phyloP scores from a whole-genome alignment of 2,329 filamentous ascomycete genomes.

The Penicillium sclerotigenum region DNA sequence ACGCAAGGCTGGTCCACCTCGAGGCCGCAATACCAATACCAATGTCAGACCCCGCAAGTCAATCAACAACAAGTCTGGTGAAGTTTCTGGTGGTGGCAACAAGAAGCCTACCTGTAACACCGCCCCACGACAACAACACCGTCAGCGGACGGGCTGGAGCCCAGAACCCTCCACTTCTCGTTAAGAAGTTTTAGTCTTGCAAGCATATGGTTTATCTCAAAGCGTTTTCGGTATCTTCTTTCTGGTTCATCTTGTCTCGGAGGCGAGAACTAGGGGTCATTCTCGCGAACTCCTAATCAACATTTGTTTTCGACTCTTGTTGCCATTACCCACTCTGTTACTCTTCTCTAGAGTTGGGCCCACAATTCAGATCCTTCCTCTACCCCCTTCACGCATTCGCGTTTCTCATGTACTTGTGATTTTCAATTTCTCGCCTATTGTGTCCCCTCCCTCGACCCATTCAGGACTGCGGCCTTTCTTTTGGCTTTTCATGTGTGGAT shows the following conservation, averaged over 20 bases:
- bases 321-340: not conserved
- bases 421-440: not conserved
- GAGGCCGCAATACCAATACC: conserved; percentile 26
- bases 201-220: not conserved
- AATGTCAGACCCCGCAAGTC: conserved; percentile 10
- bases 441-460: not conserved
- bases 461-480: not conserved
- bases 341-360: not conserved
- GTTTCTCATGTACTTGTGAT: conserved; percentile 2
- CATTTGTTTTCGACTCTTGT: not conserved
- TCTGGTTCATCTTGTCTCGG: not conserved
- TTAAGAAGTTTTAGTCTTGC: not conserved
- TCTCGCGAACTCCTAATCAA: not conserved
- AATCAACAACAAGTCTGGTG: conserved; percentile 32
- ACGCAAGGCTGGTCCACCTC: conserved; percentile 30
- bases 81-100: conserved; percentile 22
- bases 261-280: not conserved
- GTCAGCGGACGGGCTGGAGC: not conserved
- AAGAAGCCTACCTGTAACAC: conserved; percentile 25
- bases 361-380: not conserved
- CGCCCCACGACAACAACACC: not conserved
- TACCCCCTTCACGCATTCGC: not conserved
- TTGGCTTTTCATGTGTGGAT: conserved; percentile 5
- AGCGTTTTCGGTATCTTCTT: conserved; percentile 3
- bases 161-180: not conserved